A percentile compares a stretch with the other conserved stretches of the same genome.
Conservation (phyloP, 1,139 yeast genomes). For the Pneumocystis murina region DNA sequence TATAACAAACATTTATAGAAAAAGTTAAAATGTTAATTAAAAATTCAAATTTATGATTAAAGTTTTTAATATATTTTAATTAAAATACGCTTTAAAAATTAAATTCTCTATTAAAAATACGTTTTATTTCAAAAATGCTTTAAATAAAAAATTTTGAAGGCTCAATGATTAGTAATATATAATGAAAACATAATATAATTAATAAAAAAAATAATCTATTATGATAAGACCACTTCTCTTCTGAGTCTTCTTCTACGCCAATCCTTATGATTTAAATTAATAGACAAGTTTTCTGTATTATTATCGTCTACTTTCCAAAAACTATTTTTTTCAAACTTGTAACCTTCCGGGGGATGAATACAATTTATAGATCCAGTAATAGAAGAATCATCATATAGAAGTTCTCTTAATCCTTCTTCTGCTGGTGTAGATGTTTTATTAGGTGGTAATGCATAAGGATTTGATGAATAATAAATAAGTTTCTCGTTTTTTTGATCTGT, state of each 20-base stretch:
- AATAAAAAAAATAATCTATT: background rate
- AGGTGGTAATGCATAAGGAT: background rate
- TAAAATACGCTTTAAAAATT: no score
- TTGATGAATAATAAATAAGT: background rate
- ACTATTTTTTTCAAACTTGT: background rate
- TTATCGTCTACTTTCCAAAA: background rate
- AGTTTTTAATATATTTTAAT: no score
- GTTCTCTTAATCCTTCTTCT: background rate
- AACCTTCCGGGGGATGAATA: background rate
- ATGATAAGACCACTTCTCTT: background rate
- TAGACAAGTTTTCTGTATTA: background rate
- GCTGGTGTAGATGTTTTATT: background rate
- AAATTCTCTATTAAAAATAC: no score
- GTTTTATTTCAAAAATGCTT: no score
- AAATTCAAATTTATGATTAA: background rate
- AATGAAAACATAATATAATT: background rate
- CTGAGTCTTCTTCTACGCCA: background rate
- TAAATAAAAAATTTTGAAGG: background rate
- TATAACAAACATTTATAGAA: background rate
- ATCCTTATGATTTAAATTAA: background rate
- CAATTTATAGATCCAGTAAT: background rate
- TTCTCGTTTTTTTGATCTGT: background rate
- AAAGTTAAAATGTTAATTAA: background rate
- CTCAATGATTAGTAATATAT: background rate
- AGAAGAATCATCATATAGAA: background rate